These are phyloP conservation scores for Clarireedia sp. DNA, from an alignment of 2,329 filamentous ascomycete species.

Conservation along the genomic window DNA sequence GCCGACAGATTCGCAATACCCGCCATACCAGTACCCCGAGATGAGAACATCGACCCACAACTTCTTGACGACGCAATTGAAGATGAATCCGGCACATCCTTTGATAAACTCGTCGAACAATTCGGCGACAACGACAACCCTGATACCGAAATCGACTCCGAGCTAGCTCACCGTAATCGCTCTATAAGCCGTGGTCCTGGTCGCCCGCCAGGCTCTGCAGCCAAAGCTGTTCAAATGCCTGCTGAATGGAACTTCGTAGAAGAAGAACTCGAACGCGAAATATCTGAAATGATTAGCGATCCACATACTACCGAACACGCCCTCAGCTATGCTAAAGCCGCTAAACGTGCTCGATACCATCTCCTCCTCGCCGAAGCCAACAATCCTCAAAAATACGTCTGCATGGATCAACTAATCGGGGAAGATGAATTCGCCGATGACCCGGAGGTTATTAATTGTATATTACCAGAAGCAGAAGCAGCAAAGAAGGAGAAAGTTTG, in stretches of 20 bases:
- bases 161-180: constrained; percentile 10
- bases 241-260: constrained; percentile 58
- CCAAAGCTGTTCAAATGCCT: constrained; percentile 29
- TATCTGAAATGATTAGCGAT: constrained; percentile 61
- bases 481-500: constrained; percentile 84
- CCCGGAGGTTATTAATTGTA: constrained; percentile 73
- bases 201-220: constrained; percentile 18
- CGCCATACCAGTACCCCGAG: constrained; percentile 31
- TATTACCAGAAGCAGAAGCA: constrained; percentile 65
- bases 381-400: constrained; percentile 40
- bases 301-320: constrained; percentile 49
- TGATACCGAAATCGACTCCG: not conserved
- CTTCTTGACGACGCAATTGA: constrained; percentile 18
- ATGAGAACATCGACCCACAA: constrained; percentile 5
- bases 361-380: constrained; percentile 43
- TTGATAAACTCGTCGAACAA: constrained; percentile 37
- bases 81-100: constrained; percentile 17
- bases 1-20: constrained; percentile 64
- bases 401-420: constrained; percentile 58
- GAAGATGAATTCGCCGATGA: constrained; percentile 86
- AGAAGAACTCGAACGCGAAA: constrained; percentile 57
- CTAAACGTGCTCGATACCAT: constrained; percentile 47
- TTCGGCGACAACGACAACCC: constrained; percentile 33
- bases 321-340: constrained; percentile 49
- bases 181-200: constrained; percentile 22